phyloP scores from a whole-genome alignment of 1,284 basidiomycete species.

The Sporisorium iseilematis-ciliati region DNA sequence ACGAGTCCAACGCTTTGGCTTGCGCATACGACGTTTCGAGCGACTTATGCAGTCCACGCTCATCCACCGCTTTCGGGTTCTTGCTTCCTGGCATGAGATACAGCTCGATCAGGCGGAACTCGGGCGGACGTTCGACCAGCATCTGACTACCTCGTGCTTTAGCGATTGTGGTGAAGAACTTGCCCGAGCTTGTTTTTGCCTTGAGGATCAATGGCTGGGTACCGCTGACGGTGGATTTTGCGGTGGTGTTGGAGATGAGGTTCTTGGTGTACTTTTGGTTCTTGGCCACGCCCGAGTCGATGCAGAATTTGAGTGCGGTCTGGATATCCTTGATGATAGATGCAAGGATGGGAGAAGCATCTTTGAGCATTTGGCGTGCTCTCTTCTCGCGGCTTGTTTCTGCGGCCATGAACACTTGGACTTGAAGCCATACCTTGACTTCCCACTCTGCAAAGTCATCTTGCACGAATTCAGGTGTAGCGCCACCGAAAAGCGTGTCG shows the following conservation, averaged over 20 bases:
- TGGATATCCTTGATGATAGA: conserved; percentile 47
- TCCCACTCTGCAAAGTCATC: conserved; percentile 50
- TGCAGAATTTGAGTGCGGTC: conserved; percentile 46
- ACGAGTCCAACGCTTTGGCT: conserved; percentile 42
- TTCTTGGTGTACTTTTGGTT: conserved; percentile 54
- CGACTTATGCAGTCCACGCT: conserved; percentile 49
- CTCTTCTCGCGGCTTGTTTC: conserved; percentile 55
- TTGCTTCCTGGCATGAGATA: conserved; percentile 53
- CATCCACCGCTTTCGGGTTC: conserved; percentile 38
- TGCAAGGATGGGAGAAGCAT: conserved; percentile 26
- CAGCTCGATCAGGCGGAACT: conserved; percentile 55
- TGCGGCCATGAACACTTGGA: conserved; percentile 37
- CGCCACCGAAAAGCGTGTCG: conserved; percentile 36
- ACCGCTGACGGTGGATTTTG: conserved; percentile 28
- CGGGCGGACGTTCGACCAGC: conserved; percentile 42
- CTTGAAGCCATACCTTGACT: conserved; percentile 39
- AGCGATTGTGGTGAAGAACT: conserved; percentile 54
- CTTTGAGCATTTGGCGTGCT: conserved; percentile 45
- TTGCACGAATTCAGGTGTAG: conserved; percentile 33
- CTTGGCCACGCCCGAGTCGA: conserved; percentile 53
- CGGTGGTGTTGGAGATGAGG: conserved; percentile 30
- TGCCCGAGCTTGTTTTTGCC: conserved; percentile 56
- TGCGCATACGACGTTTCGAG: conserved; percentile 60
- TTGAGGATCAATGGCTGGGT: conserved; percentile 46
- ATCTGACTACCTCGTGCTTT: conserved; percentile 57